phyloP scores from a whole-genome alignment of 2,329 filamentous ascomycete genomes.

The Colletotrichum sp. region DNA sequence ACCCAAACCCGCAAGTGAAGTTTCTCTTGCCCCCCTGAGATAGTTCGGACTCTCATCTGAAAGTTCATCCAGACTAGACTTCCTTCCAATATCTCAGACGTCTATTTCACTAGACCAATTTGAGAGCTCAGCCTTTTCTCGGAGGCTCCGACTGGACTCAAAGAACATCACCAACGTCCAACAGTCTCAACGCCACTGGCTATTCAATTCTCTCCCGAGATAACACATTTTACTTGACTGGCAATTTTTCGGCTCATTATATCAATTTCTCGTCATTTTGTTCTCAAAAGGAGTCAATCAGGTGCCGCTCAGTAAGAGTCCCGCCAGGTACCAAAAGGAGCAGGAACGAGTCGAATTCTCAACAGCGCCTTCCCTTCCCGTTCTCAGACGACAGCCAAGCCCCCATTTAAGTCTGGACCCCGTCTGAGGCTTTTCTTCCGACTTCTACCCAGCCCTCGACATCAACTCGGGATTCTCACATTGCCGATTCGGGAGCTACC shows the following conservation, averaged over 20 bases:
- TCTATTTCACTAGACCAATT: neutral
- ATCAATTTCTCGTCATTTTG: accelerated
- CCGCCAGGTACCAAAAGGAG: neutral
- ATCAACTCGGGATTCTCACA: neutral
- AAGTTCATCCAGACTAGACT: accelerated
- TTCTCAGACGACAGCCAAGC: neutral
- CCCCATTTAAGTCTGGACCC: neutral
- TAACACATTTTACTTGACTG: neutral
- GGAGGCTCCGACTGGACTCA: neutral
- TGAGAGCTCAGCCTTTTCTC: neutral
- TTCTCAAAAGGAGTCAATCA: neutral
- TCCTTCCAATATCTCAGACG: neutral
- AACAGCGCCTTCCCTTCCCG: neutral
- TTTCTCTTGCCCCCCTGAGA: neutral
- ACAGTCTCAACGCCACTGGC: neutral
- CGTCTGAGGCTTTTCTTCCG: neutral
- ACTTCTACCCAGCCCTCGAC: neutral
- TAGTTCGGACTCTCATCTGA: accelerated
- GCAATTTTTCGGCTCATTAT: neutral
- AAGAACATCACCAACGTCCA: neutral
- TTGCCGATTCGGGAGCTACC: neutral
- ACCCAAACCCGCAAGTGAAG: neutral
- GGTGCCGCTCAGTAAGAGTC: neutral
- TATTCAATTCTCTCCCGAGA: neutral
- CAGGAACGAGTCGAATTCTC: neutral